These are phyloP conservation scores for Penicillium cinerascens DNA, from an alignment of 495 filamentous ascomycete species.

Conservation along the genomic window DNA sequence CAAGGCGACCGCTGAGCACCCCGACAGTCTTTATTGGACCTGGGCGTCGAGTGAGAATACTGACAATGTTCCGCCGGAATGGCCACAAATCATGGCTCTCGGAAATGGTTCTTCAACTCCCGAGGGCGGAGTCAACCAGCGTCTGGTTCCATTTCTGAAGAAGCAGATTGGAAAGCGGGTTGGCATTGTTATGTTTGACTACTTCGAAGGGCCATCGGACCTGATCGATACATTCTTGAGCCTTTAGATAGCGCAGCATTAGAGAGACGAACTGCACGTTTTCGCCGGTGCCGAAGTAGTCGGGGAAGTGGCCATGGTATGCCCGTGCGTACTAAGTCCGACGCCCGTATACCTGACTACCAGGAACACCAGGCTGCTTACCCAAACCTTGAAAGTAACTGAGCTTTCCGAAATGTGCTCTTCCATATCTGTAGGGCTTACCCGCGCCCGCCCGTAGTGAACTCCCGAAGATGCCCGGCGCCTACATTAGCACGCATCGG, in stretches of 20 bases:
- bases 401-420: too few relatives aligned
- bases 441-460: too few relatives aligned
- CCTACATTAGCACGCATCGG: not conserved
- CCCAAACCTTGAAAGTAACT: too few relatives aligned
- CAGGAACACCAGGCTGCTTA: too few relatives aligned
- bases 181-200: conserved; percentile 53
- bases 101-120: conserved; percentile 42
- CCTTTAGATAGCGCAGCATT: not conserved
- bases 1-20: conserved; percentile 25
- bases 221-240: conserved; percentile 17
- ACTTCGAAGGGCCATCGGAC: conserved; percentile 22
- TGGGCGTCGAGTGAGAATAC: conserved; percentile 47
- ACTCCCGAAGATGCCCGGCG: not conserved
- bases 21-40: conserved; percentile 46
- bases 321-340: not conserved
- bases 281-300: not conserved
- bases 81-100: conserved; percentile 46
- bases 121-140: conserved; percentile 36
- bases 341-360: too few relatives aligned
- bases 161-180: conserved; percentile 23
- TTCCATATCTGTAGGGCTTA: too few relatives aligned
- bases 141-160: conserved; percentile 17
- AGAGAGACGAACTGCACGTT: not conserved
- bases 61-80: conserved; percentile 37
- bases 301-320: not conserved